Conservation (phyloP, 306 rosid species). For the Prunus armeniaca region DNA sequence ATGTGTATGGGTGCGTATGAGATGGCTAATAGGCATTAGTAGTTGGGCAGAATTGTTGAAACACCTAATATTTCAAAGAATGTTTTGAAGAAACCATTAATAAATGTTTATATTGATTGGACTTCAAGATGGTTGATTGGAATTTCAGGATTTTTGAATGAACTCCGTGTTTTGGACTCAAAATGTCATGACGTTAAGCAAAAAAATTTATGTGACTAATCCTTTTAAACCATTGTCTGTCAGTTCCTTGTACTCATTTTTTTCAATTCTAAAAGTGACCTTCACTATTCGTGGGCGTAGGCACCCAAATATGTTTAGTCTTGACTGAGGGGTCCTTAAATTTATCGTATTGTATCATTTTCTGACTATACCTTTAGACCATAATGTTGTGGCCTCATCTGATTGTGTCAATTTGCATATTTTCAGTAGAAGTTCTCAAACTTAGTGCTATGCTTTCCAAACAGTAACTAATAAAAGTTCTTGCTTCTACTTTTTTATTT, state of each 20-base stretch:
- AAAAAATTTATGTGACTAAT: background rate
- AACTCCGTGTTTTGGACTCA: background rate
- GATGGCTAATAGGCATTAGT: background rate
- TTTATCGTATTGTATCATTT: background rate
- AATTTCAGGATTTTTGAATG: background rate
- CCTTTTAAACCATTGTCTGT: background rate
- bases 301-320: background rate
- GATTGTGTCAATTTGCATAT: background rate
- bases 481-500: background rate
- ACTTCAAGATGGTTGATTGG: background rate
- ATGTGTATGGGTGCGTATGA: background rate
- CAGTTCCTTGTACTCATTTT: background rate
- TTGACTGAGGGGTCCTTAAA: background rate
- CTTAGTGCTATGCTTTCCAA: background rate
- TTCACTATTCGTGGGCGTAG: background rate
- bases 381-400: background rate
- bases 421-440: background rate
- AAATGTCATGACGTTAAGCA: background rate
- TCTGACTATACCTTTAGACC: background rate
- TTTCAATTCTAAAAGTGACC: background rate
- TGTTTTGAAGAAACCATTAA: background rate
- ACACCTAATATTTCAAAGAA: background rate
- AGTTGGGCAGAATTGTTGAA: background rate
- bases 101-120: background rate
- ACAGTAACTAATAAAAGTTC: background rate